Conservation (phyloP, 1,284 basidiomycete species). For the Athelia psychrophila region DNA sequence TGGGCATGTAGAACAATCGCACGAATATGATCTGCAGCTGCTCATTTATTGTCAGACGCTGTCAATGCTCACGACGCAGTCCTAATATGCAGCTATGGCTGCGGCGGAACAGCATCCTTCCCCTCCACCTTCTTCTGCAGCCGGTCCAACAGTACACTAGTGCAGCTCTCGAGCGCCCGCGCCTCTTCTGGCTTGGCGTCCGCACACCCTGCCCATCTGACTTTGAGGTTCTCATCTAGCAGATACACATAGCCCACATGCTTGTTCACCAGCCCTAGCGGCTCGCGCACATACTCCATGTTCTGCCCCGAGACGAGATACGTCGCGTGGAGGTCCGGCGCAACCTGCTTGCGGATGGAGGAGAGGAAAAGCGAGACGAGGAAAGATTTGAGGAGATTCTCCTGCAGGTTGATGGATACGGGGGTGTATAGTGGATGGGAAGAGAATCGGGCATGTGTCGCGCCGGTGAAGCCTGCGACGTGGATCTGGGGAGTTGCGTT, state of each 20-base stretch:
- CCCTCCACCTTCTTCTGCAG: conserved; percentile 26
- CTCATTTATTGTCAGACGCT: too few relatives aligned
- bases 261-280: conserved; percentile 86
- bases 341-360: conserved; percentile 67
- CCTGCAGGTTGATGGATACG: conserved; percentile 75
- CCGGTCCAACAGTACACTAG: conserved; percentile 69
- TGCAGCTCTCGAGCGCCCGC: conserved; percentile 69
- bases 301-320: conserved; percentile 84
- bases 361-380: conserved; percentile 83
- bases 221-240: conserved; percentile 79
- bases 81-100: neutral
- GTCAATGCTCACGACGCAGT: too few relatives aligned
- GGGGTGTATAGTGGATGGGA: conserved; percentile 77
- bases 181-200: conserved; percentile 79
- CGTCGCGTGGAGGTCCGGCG: conserved; percentile 62
- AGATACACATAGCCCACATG: conserved; percentile 94
- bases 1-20: too few relatives aligned
- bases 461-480: conserved; percentile 68
- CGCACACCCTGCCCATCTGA: conserved; percentile 93
- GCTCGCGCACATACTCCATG: conserved; percentile 79
- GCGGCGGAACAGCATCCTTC: neutral
- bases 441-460: conserved; percentile 60
- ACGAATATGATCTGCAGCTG: too few relatives aligned
- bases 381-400: conserved; percentile 87
- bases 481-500: conserved; percentile 60